A percentile compares a stretch with the other conserved stretches of the same genome.
These are phyloP conservation scores for Wickerhamiella hasegawae DNA, from an alignment of 805 yeast species.

Conservation along the genomic window DNA sequence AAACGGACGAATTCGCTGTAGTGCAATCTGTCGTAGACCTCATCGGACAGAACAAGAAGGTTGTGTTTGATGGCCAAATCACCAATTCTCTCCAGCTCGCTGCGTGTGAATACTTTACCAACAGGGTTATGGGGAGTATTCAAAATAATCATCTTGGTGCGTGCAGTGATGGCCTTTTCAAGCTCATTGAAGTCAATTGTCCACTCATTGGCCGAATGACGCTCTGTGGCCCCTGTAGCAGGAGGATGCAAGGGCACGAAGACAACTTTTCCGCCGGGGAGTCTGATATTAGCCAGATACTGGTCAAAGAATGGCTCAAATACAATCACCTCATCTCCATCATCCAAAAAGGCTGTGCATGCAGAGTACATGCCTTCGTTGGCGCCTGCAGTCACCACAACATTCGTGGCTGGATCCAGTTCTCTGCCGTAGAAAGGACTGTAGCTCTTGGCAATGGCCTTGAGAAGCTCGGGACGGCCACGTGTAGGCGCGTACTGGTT, in stretches of 20 bases:
- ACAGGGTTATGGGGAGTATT: conserved; percentile 96
- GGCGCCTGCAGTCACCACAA: conserved; percentile 88
- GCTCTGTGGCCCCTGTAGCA: conserved; percentile 40
- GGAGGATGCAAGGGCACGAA: conserved; percentile 84
- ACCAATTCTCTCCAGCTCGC: conserved; percentile 64
- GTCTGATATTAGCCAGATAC: conserved; percentile 82
- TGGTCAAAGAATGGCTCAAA: conserved; percentile 97
- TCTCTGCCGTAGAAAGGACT: conserved; percentile 45
- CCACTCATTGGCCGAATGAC: conserved; percentile 79
- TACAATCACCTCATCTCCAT: conserved; percentile 91
- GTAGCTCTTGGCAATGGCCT: conserved; percentile 57
- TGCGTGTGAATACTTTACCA: conserved; percentile 71
- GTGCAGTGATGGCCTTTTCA: conserved; percentile 49
- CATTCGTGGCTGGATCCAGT: conserved; percentile 39
- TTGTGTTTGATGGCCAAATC: conserved; percentile 73
- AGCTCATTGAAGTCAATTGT: conserved; percentile 63
- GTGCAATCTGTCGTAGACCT: conserved; percentile 84
- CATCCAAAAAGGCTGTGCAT: conserved; percentile 67
- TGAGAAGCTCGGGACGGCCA: conserved; percentile 65
- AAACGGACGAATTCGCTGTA: conserved; percentile 67
- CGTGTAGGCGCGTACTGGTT: conserved; percentile 89
- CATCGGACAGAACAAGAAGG: conserved; percentile 73
- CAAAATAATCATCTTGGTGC: conserved; percentile 72
- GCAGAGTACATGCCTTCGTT: conserved; percentile 85
- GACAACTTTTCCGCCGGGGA: conserved; percentile 83